Conservation (phyloP, 1,139 yeast species). For the Pichia sp. region DNA sequence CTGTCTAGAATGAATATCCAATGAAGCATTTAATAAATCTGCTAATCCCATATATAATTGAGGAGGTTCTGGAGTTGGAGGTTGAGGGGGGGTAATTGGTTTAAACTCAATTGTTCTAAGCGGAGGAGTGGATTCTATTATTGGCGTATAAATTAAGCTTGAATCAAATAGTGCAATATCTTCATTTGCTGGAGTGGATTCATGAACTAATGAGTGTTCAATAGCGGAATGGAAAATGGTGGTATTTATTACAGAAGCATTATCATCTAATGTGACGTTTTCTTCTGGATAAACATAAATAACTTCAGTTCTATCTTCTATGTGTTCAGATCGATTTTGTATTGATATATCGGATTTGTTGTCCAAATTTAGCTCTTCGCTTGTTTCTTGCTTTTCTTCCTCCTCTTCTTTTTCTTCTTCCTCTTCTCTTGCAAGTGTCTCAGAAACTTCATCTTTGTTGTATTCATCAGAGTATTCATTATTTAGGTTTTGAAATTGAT, state of each 20-base stretch:
- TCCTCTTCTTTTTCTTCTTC: neutral
- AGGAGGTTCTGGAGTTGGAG: slow-evolving; percentile 25
- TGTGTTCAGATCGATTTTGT: neutral
- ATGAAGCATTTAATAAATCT: slow-evolving; percentile 21
- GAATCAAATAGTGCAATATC: neutral
- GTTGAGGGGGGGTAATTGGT: slow-evolving; percentile 15
- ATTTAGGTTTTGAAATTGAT: no score
- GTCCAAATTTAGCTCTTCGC: neutral
- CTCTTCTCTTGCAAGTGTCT: neutral
- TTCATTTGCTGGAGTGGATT: slow-evolving; percentile 4
- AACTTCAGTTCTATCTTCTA: slow-evolving; percentile 3
- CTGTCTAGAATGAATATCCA: slow-evolving; percentile 20
- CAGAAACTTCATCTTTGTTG: neutral
- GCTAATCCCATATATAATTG: slow-evolving; percentile 19
- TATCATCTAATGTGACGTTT: neutral
- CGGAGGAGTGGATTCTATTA: neutral
- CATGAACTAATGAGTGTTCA: slow-evolving; percentile 3
- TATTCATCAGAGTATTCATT: neutral
- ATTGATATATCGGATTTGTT: neutral
- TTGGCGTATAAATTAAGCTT: neutral
- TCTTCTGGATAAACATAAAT: slow-evolving; percentile 8
- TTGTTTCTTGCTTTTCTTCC: neutral
- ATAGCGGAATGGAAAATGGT: slow-evolving; percentile 10
- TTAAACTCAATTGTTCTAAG: slow-evolving; percentile 8
- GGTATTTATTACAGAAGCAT: slow-evolving; percentile 4